Conservation (phyloP, 306 rosid species). For the Oemleria cerasiformis region DNA sequence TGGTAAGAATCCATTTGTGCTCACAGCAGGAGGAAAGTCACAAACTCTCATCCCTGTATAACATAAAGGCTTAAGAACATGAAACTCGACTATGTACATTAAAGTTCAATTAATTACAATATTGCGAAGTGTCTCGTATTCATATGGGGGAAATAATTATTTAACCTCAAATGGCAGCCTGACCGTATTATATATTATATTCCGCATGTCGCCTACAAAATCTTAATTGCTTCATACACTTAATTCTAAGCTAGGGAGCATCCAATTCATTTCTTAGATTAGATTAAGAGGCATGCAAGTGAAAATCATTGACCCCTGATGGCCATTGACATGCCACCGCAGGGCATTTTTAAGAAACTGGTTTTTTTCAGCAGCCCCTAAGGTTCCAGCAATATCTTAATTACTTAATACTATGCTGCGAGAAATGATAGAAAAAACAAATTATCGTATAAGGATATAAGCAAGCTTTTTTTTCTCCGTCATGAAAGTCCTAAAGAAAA, state of each 20-base stretch:
- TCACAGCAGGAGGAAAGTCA: conserved; percentile 1
- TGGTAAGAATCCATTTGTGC: conserved; percentile 14
- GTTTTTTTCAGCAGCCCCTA: background rate
- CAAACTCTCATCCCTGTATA: background rate
- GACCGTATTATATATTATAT: background rate
- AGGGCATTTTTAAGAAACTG: background rate
- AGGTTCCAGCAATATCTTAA: conserved; percentile 3
- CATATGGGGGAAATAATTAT: background rate
- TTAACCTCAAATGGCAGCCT: background rate
- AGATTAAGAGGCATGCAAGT: background rate
- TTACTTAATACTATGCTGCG: background rate
- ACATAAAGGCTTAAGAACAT: background rate
- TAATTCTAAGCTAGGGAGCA: background rate
- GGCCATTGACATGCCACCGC: background rate
- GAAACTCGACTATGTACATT: background rate
- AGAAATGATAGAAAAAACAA: background rate
- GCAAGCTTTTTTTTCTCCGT: background rate
- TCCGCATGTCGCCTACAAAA: background rate
- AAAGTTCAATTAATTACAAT: background rate
- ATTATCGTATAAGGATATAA: background rate
- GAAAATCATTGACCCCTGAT: background rate
- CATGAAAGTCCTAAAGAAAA: conserved; percentile 3
- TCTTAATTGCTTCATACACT: background rate
- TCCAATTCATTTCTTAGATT: background rate
- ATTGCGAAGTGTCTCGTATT: background rate